Evolutionary conservation across 495 filamentous ascomycete species (phyloP).

Genomic region (Tuber magnatum): DNA sequence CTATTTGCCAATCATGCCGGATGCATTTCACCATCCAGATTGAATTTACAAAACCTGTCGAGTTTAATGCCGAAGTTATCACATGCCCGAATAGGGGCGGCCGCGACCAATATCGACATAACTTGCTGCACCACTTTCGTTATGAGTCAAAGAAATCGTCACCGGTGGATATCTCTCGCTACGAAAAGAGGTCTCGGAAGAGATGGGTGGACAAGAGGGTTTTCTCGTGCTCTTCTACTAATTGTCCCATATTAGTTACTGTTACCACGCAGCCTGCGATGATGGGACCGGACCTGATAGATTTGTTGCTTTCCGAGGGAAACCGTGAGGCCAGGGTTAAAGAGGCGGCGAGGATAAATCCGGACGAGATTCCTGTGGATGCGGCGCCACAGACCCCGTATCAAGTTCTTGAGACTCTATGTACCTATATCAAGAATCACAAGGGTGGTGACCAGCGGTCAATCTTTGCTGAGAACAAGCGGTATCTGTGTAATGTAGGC

Average conservation of each 20-base stretch:
- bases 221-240: constrained; percentile 31
- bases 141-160: constrained; percentile 23
- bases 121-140: constrained; percentile 38
- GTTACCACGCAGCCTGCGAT: constrained; percentile 33
- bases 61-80: constrained; percentile 11
- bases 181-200: constrained; percentile 11
- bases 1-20: constrained; percentile 35
- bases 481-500: constrained; percentile 24
- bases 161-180: constrained; percentile 13
- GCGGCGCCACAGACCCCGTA: constrained; percentile 8
- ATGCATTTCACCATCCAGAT: constrained; percentile 31
- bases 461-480: constrained; percentile 25
- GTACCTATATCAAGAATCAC: constrained; percentile 34
- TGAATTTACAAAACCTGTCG: constrained; percentile 28
- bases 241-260: constrained; percentile 32
- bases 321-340: constrained; percentile 13
- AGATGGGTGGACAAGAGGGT: constrained; percentile 36
- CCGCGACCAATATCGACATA: neutral
- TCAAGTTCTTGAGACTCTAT: constrained; percentile 19
- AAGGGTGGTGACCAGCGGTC: constrained; percentile 25
- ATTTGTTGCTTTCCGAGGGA: constrained; percentile 24
- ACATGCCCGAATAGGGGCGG: constrained; percentile 25
- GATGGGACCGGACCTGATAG: constrained; percentile 19
- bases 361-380: constrained; percentile 12
- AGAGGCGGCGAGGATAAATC: constrained; percentile 10